Conservation (phyloP, 345 rosid genomes). For the Lenwebbia sp. region DNA sequence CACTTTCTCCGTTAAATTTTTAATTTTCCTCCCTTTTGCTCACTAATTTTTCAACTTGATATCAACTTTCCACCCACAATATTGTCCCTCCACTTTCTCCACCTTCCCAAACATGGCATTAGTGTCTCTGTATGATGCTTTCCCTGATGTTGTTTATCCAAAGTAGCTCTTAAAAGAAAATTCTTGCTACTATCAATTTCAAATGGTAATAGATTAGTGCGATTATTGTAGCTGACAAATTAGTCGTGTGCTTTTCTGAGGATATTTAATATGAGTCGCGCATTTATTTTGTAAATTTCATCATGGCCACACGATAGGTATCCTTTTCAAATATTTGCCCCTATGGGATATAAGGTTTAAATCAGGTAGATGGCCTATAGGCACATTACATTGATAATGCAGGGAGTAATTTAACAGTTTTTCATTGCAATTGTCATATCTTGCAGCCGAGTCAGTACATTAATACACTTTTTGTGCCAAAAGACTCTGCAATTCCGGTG, state of each 20-base stretch:
- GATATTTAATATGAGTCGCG: background rate
- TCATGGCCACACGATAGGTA: background rate
- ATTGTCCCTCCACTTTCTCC: background rate
- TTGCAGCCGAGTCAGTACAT: slow-evolving; percentile 75
- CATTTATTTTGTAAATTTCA: background rate
- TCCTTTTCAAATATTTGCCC: background rate
- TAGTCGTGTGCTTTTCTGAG: background rate
- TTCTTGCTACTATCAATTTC: background rate
- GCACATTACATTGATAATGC: background rate
- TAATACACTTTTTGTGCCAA: slow-evolving; percentile 72
- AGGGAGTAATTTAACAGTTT: background rate
- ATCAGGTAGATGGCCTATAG: background rate
- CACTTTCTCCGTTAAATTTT: background rate
- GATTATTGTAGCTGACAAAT: background rate
- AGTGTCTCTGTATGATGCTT: background rate
- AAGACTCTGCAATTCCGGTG: slow-evolving; percentile 51
- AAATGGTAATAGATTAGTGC: background rate
- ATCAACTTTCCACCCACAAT: background rate
- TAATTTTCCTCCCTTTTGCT: background rate
- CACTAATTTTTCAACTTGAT: background rate
- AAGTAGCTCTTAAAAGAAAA: background rate
- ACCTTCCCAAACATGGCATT: background rate
- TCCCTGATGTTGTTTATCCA: background rate
- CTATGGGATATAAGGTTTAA: background rate
- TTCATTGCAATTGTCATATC: background rate